These are phyloP conservation scores for Bacidia gigantensis DNA, from an alignment of 495 filamentous ascomycete genomes.

Conservation along the genomic window DNA sequence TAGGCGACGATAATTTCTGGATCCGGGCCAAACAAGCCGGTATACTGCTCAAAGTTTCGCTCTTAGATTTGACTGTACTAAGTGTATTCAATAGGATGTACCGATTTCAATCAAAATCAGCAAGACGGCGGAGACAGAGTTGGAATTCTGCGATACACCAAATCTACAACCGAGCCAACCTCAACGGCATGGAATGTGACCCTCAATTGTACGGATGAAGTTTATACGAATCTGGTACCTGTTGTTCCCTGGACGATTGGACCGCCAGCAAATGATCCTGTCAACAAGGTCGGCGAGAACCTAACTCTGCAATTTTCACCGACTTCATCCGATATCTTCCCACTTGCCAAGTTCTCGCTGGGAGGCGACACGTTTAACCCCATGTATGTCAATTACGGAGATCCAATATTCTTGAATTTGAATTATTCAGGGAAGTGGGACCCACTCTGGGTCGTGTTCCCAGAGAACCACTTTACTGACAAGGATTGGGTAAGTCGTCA, in stretches of 20 bases:
- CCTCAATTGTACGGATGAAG: conserved; percentile 3
- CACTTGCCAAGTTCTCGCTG: conserved; percentile 29
- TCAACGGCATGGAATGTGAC: not conserved
- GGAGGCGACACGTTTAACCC: conserved; percentile 17
- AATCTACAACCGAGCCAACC: not conserved
- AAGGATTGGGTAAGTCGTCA: not conserved
- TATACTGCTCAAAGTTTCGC: too few species aligned
- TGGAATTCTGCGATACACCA: not conserved
- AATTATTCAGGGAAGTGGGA: conserved; percentile 22
- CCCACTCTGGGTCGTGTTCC: conserved; percentile 21
- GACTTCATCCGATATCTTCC: not conserved
- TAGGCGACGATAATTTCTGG: conserved; percentile 14
- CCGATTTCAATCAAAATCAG: not conserved
- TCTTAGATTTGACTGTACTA: too few species aligned
- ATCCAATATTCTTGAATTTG: conserved; percentile 24
- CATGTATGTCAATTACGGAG: conserved; percentile 26
- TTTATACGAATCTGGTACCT: not conserved
- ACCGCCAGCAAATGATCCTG: not conserved
- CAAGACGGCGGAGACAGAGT: conserved; percentile 18
- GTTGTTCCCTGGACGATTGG: not conserved
- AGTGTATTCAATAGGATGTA: too few species aligned
- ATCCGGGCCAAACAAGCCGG: conserved; percentile 21
- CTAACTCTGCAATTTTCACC: not conserved
- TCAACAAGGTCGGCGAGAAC: not conserved
- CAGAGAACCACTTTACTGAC: conserved; percentile 21